Base-by-base conservation (phyloP, 805 yeast genomes). In the Kluyveromyces wickerhamii region DNA sequence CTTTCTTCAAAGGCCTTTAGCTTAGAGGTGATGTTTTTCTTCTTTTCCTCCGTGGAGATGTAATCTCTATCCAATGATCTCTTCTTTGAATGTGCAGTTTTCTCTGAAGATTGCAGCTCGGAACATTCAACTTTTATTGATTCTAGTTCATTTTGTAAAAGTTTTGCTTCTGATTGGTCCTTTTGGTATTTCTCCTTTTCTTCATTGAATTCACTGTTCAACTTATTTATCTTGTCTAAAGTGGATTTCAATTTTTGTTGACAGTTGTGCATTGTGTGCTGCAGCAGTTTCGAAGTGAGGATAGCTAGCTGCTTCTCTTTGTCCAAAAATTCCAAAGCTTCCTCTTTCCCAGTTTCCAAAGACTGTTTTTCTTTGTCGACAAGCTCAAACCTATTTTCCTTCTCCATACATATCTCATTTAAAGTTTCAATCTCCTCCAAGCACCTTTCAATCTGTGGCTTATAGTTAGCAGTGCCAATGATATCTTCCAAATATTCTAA, bases 401-500 rank as follows among this genome's bases (percentile, higher is more conserved):
- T 88, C 50, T 85, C 95, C 23, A 74, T 61, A 52, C 95, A 86
- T 6, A 75, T 66, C 28, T 83, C 94, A 51, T 87, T 86, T 42
- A 86, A 57, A n/a, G 68, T 73, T 19, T 85, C 95, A 10, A 84
- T 72, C 42, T 74, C 66, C 2, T 60, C 52, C 31, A 72, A 61
- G 17, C 76, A 67, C 18, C 71, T 70, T 49, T 84, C 95, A 39
- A 92, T 88, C 26, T 75, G 60, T 17, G 68, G 66, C 55, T 92
- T 88, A 54, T 88, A 94, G 31, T 71, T 68, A 1, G 96, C 69
- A 0, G 99, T 94, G 4, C 98, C 99, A 36, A 94, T 92, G 32
- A 92, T 89, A 63, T 94, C 98, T 53, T 92, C 99, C 40, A 92
- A 62, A 54, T 92, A 92, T 52, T 94, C 99, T 25, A 92, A 61